A percentile compares a stretch with the other conserved stretches of the same genome.
phyloP scores from a whole-genome alignment of 2,329 filamentous ascomycete species.

The Colletotrichum brevisporum region DNA sequence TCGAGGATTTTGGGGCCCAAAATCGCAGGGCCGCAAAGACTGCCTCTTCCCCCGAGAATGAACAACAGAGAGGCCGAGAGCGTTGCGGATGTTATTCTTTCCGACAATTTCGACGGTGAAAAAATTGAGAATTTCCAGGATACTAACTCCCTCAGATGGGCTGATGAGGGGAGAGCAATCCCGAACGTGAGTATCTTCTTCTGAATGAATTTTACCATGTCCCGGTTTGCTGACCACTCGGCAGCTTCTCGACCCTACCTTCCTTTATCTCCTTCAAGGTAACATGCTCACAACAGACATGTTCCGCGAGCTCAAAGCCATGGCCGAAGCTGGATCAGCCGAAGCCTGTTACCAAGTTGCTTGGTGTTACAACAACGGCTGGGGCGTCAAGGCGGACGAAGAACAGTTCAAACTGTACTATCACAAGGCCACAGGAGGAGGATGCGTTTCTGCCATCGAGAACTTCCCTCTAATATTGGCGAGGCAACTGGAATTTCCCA shows the following conservation, averaged over 20 bases:
- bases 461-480: not conserved
- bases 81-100: no score
- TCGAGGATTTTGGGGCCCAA: not conserved
- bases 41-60: no score
- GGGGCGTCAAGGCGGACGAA: not conserved
- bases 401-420: not conserved
- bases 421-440: not conserved
- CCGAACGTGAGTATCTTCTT: not conserved
- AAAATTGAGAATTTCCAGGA: no score
- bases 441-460: not conserved
- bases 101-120: no score
- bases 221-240: not conserved
- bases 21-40: not conserved
- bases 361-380: not conserved
- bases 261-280: not conserved
- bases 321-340: not conserved
- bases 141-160: no score
- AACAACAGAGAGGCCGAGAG: no score
- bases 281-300: not conserved
- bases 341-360: not conserved
- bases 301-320: not conserved
- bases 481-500: not conserved
- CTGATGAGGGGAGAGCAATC: not conserved
- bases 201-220: not conserved
- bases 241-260: conserved; percentile 1